These are phyloP conservation scores for Gracilaria gracilis DNA, from an alignment of 23 red algal species.

Conservation along the genomic window DNA sequence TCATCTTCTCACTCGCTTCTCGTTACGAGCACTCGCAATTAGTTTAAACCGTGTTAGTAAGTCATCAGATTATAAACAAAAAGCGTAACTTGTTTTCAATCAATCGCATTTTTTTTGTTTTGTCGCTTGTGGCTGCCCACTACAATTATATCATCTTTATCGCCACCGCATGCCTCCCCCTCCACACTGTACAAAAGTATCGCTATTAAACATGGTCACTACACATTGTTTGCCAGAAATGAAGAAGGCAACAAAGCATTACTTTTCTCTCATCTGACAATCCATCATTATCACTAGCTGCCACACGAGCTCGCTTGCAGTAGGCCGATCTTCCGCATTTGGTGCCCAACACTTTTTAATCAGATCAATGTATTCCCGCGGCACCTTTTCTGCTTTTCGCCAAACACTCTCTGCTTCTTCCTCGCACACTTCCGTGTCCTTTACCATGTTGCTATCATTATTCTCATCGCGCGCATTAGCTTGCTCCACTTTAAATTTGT, in stretches of 20 bases:
- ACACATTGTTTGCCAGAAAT: not conserved
- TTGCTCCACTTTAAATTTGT: not conserved
- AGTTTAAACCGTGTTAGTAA: constrained; percentile 27
- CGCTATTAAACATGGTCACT: not conserved
- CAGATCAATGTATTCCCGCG: constrained; percentile 56
- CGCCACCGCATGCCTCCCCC: too few relatives aligned
- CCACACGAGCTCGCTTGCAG: constrained; percentile 65
- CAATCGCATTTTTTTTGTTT: not conserved
- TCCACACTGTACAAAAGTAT: not conserved
- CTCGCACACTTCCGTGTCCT: not conserved
- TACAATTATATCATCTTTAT: too few relatives aligned
- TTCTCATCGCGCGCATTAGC: not conserved
- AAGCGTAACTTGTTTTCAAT: constrained; percentile 16
- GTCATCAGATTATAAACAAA: not conserved
- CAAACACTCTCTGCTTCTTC: not conserved
- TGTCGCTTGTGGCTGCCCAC: not conserved
- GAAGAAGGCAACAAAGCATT: constrained; percentile 13
- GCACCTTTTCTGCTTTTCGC: constrained; percentile 26
- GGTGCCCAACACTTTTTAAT: constrained; percentile 69
- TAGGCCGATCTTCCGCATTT: constrained; percentile 47
- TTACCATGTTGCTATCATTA: not conserved
- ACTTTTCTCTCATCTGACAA: constrained; percentile 53
- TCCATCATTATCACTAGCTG: constrained; percentile 66
- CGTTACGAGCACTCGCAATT: not conserved
- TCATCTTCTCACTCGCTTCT: not conserved